phyloP scores from a whole-genome alignment of 805 yeast species.

The Metschnikowia kunwiensis region DNA sequence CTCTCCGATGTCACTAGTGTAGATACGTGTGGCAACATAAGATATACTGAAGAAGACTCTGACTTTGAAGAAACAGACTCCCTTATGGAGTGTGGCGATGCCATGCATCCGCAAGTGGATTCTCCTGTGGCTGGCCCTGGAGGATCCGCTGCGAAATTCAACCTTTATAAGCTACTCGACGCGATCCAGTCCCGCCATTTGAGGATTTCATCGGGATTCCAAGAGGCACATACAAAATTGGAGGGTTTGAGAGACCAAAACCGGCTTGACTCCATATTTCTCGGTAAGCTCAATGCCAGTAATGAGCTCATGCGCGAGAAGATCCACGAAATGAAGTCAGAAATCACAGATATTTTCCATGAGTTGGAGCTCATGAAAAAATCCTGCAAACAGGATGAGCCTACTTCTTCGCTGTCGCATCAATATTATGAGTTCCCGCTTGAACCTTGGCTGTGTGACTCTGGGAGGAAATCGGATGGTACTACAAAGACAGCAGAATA shows the following conservation, averaged over 20 bases:
- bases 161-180: constrained; percentile 12
- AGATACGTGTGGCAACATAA: constrained; percentile 5
- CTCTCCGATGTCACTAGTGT: constrained; percentile 5
- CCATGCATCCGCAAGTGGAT: not conserved
- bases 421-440: not conserved
- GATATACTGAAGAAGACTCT: constrained; percentile 9
- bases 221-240: constrained; percentile 8
- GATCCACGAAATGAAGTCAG: constrained; percentile 16
- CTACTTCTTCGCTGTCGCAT: not conserved
- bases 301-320: constrained; percentile 16
- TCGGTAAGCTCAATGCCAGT: constrained; percentile 12
- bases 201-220: constrained; percentile 8
- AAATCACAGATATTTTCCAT: constrained; percentile 9
- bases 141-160: constrained; percentile 7
- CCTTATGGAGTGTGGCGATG: constrained; percentile 19
- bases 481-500: too few relatives aligned
- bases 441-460: not conserved
- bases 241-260: constrained; percentile 13
- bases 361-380: constrained; percentile 11
- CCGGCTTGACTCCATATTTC: constrained; percentile 14
- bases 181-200: constrained; percentile 13
- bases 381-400: not conserved
- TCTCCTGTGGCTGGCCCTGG: not conserved
- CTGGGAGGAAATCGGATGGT: too few relatives aligned
- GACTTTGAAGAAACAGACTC: constrained; percentile 22